Evolutionary conservation across 345 rosid genomes (phyloP).

Genomic region (Noccaea caerulescens): DNA sequence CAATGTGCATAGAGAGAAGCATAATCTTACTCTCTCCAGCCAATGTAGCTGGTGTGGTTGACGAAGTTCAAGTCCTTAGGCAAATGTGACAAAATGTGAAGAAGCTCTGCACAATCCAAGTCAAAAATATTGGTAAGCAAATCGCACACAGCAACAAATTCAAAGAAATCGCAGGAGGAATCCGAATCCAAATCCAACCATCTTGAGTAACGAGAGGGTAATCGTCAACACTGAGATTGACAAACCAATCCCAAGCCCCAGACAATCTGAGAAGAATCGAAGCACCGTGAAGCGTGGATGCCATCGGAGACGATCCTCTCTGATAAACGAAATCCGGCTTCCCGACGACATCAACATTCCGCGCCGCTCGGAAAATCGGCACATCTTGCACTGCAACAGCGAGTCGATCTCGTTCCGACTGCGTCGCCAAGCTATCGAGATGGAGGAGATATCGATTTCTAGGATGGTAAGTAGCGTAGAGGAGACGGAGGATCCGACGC

Average conservation of each 20-base stretch:
- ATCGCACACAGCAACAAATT: neutral
- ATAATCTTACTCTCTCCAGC: slow-evolving; percentile 87
- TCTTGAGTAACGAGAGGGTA: slow-evolving; percentile 95
- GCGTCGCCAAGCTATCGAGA: slow-evolving; percentile 70
- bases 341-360: slow-evolving; percentile 81
- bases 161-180: neutral
- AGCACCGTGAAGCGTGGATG: slow-evolving; percentile 88
- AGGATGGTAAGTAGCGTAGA: slow-evolving; percentile 82
- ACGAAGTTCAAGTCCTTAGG: slow-evolving; percentile 82
- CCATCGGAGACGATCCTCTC: slow-evolving; percentile 79
- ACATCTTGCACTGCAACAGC: slow-evolving; percentile 63
- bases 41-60: slow-evolving; percentile 85
- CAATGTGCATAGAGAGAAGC: neutral
- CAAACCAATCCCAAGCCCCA: slow-evolving; percentile 86
- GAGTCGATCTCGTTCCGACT: slow-evolving; percentile 67
- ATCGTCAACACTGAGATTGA: slow-evolving; percentile 68
- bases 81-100: slow-evolving; percentile 84
- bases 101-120: slow-evolving; percentile 74
- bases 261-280: slow-evolving; percentile 75
- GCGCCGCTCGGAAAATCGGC: slow-evolving; percentile 72
- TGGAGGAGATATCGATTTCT: slow-evolving; percentile 82
- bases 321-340: slow-evolving; percentile 77
- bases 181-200: slow-evolving; percentile 50
- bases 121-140: slow-evolving; percentile 9
- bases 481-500: slow-evolving; percentile 72